These are phyloP conservation scores for Penicillium sp. DNA, from an alignment of 2,329 filamentous ascomycete species.

Conservation along the genomic window DNA sequence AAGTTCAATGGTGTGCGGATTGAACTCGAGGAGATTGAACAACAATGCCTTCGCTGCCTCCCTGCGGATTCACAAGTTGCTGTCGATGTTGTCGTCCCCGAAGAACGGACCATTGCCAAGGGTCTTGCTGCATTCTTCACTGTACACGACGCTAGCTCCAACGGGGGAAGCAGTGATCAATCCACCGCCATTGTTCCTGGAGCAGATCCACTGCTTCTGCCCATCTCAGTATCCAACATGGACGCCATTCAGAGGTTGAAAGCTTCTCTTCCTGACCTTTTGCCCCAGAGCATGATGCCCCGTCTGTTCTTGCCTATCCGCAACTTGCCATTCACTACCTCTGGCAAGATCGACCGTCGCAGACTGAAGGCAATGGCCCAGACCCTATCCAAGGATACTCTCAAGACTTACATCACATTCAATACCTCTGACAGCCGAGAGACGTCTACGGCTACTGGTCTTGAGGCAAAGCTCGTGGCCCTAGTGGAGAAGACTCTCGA, in stretches of 20 bases:
- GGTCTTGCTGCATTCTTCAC: constrained; percentile 37
- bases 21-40: constrained; percentile 47
- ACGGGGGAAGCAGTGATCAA: constrained; percentile 24
- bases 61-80: constrained; percentile 39
- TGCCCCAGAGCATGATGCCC: constrained; percentile 46
- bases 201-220: constrained; percentile 25
- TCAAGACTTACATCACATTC: constrained; percentile 32
- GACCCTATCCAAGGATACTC: constrained; percentile 31
- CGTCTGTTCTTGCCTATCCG: constrained; percentile 43
- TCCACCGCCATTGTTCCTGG: constrained; percentile 17
- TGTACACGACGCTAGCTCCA: constrained; percentile 14
- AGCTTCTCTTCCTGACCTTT: constrained; percentile 22
- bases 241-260: constrained; percentile 27
- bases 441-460: constrained; percentile 27
- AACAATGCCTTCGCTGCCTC: constrained; percentile 40
- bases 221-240: constrained; percentile 25
- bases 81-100: constrained; percentile 41
- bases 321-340: constrained; percentile 42
- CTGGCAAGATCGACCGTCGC: constrained; percentile 44
- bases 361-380: constrained; percentile 38
- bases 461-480: constrained; percentile 30
- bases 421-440: constrained; percentile 13
- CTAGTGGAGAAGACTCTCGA: constrained; percentile 43
- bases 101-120: constrained; percentile 31
- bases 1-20: constrained; percentile 47